Evolutionary conservation across 192 early-diverging fungal species (phyloP), one percentile per base, ranked within the genome.

Genomic region (Dissophora ornata): DNA sequence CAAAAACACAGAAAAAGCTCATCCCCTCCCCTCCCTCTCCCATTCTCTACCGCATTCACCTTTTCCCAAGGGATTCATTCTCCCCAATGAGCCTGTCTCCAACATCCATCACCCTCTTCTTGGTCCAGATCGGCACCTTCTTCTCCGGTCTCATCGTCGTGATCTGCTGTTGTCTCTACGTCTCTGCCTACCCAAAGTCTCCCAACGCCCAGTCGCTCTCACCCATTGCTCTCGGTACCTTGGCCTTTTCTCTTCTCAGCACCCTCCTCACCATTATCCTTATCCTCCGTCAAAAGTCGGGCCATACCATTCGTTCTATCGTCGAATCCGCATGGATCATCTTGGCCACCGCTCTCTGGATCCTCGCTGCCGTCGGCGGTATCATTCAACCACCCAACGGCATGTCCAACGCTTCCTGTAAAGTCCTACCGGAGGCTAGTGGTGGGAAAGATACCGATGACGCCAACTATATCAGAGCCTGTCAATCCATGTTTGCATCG

Each of bases 401-500:
- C 21, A 70, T 70, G 68, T 18, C 22, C 30, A 51, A 61, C 29
- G 25, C 56, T 3, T 62, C 68, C 33, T 70, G 68, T 29, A 70
- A 70, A 15, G 52, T 70, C 12, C 33, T 70, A 10, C 59, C 68
- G n/a, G n/a, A n/a, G n/a, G n/a, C n/a, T n/a, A n/a, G n/a, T 7
- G 47, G 34, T 36, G 68, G 68, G 1, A 68, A 36, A 3, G 58
- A 61, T 4, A 70, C 59, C 18, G 15, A 30, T 9, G 67, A 69
- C 34, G 16, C 38, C 34, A 69, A 69, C 40, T 69, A 53, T 34
- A 59, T 53, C 28, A 56, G 57, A 1, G 67, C 68, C 32, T 70
- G 68, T 33, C 68, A 70, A 44, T 61, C 68, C 24, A 61, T 61
- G 51, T 70, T 70, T 56, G 68, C 68, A 4, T 70, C 68, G 2